Base-by-base conservation (phyloP, 140 eudicot genomes). In the Erigeron philadelphicus region DNA sequence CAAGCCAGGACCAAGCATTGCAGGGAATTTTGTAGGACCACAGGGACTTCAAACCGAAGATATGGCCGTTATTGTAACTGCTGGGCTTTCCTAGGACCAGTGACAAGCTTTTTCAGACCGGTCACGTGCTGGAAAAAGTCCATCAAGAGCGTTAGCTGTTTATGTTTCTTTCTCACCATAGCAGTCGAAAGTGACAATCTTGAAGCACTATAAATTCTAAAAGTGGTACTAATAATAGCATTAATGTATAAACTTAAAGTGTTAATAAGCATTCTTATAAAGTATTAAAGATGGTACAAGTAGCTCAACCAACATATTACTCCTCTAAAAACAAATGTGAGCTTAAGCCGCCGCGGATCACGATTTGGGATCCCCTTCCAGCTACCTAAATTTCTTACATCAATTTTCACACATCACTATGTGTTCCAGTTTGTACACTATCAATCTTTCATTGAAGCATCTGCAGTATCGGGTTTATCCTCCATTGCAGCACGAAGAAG, bases 401-500 rank as follows among this genome's bases (percentile, higher is more conserved):
- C 35, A 53, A 57, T 57, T 23, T 11, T 13, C 8, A 62, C 38
- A 41, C 52, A 11, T 56, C 3, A 45, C 64, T 53, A 49, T 49
- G 48, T 54, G 63, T 60, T 67, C 68, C 48, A 11, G 50, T 70
- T 54, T 67, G 61, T 60, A 75, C 73, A 67, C 46, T 41, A 64
- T 73, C 46, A 53, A 43, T 41, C 46, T 63, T 19, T 78, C 81
- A 6, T 61, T 15, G 40, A 8, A 57, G n/a, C 15, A 53, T 16
- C 59, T 56, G 41, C 23, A 16, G 41, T 16, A 13, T 61, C 67
- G 11, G 38, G 68, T 42, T 63, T 42, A n/a, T 41, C 75, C 15
- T 60, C 75, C 21, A 75, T 73, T 7, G 72, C 80, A 1, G 81
- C 80, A 74, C 76, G 86, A 43, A 90, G 89, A 68, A 90, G 86